Conservation (phyloP, 305 asterid species). For the Fraxinus sp. region DNA sequence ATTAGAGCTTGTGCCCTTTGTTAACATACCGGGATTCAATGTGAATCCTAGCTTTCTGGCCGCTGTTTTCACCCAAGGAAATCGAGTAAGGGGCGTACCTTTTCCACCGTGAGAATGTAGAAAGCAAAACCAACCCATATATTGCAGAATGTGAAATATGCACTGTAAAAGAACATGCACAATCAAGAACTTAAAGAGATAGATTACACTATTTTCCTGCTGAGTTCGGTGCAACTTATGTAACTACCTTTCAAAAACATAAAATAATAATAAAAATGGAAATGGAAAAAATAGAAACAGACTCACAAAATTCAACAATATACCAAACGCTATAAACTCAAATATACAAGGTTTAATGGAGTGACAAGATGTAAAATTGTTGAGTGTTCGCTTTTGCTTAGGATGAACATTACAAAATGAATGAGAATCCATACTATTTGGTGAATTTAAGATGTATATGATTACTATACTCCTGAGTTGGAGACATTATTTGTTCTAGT, state of each 20-base stretch:
- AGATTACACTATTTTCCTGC: neutral
- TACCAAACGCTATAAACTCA: neutral
- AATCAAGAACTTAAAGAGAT: neutral
- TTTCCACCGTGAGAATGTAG: neutral
- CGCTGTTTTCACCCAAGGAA: neutral
- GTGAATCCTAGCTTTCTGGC: neutral
- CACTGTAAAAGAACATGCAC: neutral
- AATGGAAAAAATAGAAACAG: neutral
- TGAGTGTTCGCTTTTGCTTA: neutral
- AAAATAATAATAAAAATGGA: neutral
- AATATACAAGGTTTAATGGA: neutral
- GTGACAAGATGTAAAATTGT: conserved; percentile 17
- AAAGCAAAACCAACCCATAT: neutral
- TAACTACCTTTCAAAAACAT: neutral
- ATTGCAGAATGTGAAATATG: neutral
- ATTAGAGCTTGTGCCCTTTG: neutral
- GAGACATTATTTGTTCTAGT: neutral
- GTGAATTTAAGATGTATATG: neutral
- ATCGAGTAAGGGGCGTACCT: neutral
- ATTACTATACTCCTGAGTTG: neutral
- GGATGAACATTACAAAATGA: conserved; percentile 13
- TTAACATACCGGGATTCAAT: neutral
- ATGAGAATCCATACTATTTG: neutral
- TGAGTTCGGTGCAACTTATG: neutral
- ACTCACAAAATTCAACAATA: neutral